Conservation (phyloP, 345 rosid genomes). For the Corchorus olitorius region DNA sequence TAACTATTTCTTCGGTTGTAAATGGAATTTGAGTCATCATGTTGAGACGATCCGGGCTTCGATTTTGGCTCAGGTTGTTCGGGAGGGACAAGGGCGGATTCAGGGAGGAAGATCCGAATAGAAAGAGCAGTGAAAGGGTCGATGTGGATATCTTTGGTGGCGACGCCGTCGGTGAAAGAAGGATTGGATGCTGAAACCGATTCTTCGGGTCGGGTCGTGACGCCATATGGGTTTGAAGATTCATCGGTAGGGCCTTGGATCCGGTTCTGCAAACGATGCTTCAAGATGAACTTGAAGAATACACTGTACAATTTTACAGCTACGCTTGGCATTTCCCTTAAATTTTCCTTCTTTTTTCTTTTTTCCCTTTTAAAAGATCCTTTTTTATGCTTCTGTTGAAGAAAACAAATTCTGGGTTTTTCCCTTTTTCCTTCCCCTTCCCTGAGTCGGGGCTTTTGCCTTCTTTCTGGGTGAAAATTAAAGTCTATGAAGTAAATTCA, state of each 20-base stretch:
- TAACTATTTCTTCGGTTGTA: conserved; percentile 57
- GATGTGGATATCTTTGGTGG: conserved; percentile 94
- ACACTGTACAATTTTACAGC: conserved; percentile 86
- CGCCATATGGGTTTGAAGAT: conserved; percentile 57
- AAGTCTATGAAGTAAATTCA: conserved; percentile 22
- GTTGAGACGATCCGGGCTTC: conserved; percentile 30
- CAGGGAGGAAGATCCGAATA: conserved; percentile 88
- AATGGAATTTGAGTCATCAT: not conserved
- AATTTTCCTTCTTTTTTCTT: not conserved
- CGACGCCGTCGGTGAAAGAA: conserved; percentile 82
- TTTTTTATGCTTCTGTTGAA: not conserved
- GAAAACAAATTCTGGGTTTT: not conserved
- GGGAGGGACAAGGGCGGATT: conserved; percentile 69
- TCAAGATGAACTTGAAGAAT: conserved; percentile 89
- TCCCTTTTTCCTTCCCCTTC: not conserved
- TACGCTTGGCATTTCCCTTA: conserved; percentile 76
- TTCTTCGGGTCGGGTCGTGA: conserved; percentile 83
- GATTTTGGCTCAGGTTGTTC: conserved; percentile 41
- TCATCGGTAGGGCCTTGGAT: conserved; percentile 54
- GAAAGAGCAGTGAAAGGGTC: conserved; percentile 82
- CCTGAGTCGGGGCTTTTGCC: not conserved
- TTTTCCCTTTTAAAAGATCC: too few species aligned
- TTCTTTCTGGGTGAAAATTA: not conserved
- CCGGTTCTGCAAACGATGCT: conserved; percentile 81
- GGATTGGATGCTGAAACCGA: conserved; percentile 74